Conservation (phyloP, 495 filamentous ascomycete genomes). For the Cenococcum geophilum region DNA sequence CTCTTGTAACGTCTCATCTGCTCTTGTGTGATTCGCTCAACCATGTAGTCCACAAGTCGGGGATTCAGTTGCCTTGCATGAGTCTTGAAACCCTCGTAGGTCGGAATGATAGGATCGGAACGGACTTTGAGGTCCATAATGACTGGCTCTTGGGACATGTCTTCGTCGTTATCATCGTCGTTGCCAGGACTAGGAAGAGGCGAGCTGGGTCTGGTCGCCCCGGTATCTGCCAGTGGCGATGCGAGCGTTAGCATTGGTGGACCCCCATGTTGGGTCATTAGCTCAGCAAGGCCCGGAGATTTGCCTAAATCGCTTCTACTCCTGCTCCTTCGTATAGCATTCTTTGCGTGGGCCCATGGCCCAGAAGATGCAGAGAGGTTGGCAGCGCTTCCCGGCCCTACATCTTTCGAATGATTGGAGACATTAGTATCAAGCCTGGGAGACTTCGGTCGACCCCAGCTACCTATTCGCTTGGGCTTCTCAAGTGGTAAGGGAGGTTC, state of each 20-base stretch:
- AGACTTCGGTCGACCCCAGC: conserved; percentile 31
- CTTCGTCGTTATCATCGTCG: conserved; percentile 47
- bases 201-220: conserved; percentile 15
- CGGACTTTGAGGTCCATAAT: conserved; percentile 43
- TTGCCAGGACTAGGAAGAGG: conserved; percentile 45
- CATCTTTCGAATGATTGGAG: conserved; percentile 13
- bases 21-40: conserved; percentile 78
- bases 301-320: conserved; percentile 70
- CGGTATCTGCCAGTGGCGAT: conserved; percentile 37
- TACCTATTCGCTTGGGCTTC: conserved; percentile 31
- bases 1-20: conserved; percentile 74
- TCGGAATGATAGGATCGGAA: conserved; percentile 54
- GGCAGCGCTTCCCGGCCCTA: conserved; percentile 33
- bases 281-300: conserved; percentile 31
- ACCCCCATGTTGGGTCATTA: conserved; percentile 51
- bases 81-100: conserved; percentile 65
- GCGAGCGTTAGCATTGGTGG: conserved; percentile 52
- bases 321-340: conserved; percentile 54
- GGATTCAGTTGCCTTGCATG: conserved; percentile 73
- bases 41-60: conserved; percentile 57
- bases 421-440: conserved; percentile 33
- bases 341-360: conserved; percentile 43
- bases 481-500: conserved; percentile 12
- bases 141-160: conserved; percentile 20
- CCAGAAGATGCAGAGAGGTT: conserved; percentile 47